Evolutionary conservation across 768 basidiomycete genomes (phyloP), one percentile per base, ranked within the genome.

Genomic region (Leccinum rimulosum): DNA sequence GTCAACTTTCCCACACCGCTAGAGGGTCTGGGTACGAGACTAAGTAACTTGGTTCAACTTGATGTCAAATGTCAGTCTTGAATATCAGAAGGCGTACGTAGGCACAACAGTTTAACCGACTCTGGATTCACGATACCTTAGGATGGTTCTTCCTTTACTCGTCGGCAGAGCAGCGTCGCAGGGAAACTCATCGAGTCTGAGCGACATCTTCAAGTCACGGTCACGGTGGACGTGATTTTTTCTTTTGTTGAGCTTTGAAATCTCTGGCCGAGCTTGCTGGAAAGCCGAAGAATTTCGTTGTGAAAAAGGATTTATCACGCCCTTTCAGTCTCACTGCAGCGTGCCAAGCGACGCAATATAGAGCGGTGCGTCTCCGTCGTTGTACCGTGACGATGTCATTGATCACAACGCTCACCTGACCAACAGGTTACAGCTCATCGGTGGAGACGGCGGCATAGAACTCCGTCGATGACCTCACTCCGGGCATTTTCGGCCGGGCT

Each of bases 171-270:
- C 97, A 99, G 74, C 87, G 97, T 9, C 30, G 30, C 30, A 38
- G 97, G 98, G 76, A 98, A 98, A 77, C 87, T 99, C n/a, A 94
- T 98, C 60, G 97, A 99, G 75, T 95, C 95, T 5, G 97, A 99
- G 72, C 85, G 97, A 55, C 84, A 84, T 9, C 9, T 30, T 30
- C 30, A 3, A 3, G 25, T 25, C 25, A 25, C 25, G 25, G 25
- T 25, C 25, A 30, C 30, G 30, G 30, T 30, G 30, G 30, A 30
- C 30, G 30, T 30, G 30, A 30, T 30, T 30, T 30, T 9, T 30
- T 30, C 25, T 28, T 61, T 96, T 96, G 87, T 99, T 57, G 94
- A 95, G 64, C 84, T 99, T 66, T 98, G 98, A 77, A 93, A 95
- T 70, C 80, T 86, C 52, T 73, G 97, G 98, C 73, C 91, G 93